Base-by-base conservation (phyloP, 345 rosid species). In the Citrus mangshanensis region DNA sequence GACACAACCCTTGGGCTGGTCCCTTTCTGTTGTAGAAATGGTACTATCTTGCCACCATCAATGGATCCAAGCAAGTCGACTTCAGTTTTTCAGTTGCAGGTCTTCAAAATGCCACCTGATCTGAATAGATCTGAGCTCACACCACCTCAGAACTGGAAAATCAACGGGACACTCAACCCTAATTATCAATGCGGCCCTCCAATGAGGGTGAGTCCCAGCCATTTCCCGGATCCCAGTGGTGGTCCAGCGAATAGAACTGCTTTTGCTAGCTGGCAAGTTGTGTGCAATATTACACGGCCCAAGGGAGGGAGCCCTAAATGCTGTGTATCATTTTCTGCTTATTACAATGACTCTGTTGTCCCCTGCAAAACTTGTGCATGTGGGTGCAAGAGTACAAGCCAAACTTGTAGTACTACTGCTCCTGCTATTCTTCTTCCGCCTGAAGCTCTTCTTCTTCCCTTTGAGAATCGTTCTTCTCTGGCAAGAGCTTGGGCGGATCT, bases 261-360 rank as follows among this genome's bases (percentile, higher is more conserved):
- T 4, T 86, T 92, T 83, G 95, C 95, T 0, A 96, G 97, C 81
- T 96, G 98, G 99, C 99, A 94, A 86, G 88, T 96, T 25, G 98
- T 93, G 46, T 96, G 99, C 88, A 96, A 96, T 82, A 96, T 96
- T 78, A 89, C 92, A 61, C 89, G 87, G 68, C 92, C 95, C 56
- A 78, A 91, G 87, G 95, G 91, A 4, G 85, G 75, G 1, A 83
- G 84, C 74, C 98, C 97, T 24, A 87, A 79, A 71, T 96, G 98
- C 71, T 96, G 98, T 27, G 99, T 94, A 9, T 91, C 99, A 1
- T 96, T 96, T 82, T 96, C 99, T 73, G 85, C 99, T 42, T 96
- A 91, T 89, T 89, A 86, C 86, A 94, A 93, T 68, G 99, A 94
- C 30, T 96, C 99, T 1, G 85, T 93, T 65, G 79, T 96, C 77